phyloP scores from a whole-genome alignment of 768 basidiomycete species.

The Termitomyces sp. region DNA sequence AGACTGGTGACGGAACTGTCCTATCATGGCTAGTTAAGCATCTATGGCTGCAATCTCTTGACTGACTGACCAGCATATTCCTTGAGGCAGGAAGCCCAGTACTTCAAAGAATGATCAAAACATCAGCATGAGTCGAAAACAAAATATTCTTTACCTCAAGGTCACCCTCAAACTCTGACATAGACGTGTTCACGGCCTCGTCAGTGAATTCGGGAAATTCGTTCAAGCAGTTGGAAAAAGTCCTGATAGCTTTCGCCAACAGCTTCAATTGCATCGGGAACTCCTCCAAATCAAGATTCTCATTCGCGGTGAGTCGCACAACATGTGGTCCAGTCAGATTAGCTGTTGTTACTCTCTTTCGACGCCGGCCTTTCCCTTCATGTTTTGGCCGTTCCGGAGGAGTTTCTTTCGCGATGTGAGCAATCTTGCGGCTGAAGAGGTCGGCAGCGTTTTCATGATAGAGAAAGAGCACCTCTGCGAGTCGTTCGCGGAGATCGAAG shows the following conservation, averaged over 20 bases:
- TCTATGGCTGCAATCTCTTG: background rate
- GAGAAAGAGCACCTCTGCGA: conserved; percentile 66
- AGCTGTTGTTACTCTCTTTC: conserved; percentile 29
- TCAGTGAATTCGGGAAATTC: conserved; percentile 81
- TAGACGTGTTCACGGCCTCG: conserved; percentile 67
- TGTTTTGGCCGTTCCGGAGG: conserved; percentile 25
- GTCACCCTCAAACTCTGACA: conserved; percentile 67
- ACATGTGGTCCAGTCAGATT: conserved; percentile 46
- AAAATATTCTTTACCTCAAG: conserved; percentile 46
- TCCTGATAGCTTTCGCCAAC: conserved; percentile 64
- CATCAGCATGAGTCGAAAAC: background rate
- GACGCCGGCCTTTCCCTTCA: conserved; percentile 29
- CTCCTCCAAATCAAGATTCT: conserved; percentile 59
- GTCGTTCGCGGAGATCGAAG: conserved; percentile 66
- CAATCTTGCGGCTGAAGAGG: conserved; percentile 69
- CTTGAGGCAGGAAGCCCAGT: conserved; percentile 72
- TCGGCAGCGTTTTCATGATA: conserved; percentile 77
- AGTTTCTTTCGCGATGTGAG: conserved; percentile 39
- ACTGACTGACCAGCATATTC: conserved; percentile 53
- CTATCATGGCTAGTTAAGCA: conserved; percentile 29
- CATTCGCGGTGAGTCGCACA: conserved; percentile 50
- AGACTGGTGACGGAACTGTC: conserved; percentile 69
- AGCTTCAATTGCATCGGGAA: conserved; percentile 65
- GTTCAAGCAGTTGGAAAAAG: conserved; percentile 68
- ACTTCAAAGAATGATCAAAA: conserved; percentile 36